phyloP scores from a whole-genome alignment of 371 early-diverging fungal species.

The Coemansia sp. region DNA sequence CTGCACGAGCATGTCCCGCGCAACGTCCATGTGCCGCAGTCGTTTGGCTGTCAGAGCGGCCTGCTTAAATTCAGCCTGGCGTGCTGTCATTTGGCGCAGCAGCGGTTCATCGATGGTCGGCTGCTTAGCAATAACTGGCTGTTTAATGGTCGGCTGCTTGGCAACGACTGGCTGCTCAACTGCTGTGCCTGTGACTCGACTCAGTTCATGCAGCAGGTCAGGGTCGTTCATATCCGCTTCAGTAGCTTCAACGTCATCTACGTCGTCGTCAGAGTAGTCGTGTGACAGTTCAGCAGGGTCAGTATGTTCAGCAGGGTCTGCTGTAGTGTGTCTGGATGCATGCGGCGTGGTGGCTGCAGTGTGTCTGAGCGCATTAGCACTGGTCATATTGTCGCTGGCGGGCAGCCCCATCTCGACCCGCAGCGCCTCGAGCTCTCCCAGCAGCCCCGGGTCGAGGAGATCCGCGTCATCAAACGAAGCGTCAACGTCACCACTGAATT shows the following conservation, averaged over 20 bases:
- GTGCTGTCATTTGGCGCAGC: constrained; percentile 5
- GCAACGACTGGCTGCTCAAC: background rate
- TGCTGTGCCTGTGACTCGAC: background rate
- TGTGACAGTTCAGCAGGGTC: constrained; percentile 1
- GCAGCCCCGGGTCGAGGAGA: constrained; percentile 36
- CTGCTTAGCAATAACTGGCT: background rate
- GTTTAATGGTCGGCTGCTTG: background rate
- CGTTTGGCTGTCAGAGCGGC: constrained; percentile 33
- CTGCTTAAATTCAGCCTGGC: constrained; percentile 17
- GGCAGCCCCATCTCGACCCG: constrained; percentile 37
- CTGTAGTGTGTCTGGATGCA: background rate
- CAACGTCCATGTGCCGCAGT: constrained; percentile 24
- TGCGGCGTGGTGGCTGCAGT: too few relatives aligned
- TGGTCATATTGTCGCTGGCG: background rate
- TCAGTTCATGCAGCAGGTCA: constrained; percentile 28
- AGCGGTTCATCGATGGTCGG: constrained; percentile 1
- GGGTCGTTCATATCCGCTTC: constrained; percentile 48
- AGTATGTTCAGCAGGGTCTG: too few relatives aligned
- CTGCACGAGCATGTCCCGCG: constrained; percentile 30
- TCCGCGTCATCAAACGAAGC: constrained; percentile 13
- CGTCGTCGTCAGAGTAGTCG: constrained; percentile 18
- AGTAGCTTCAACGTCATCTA: constrained; percentile 24
- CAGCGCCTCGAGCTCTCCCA: constrained; percentile 41
- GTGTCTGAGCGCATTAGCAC: too few relatives aligned
- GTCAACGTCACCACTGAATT: constrained; percentile 2